phyloP scores from a whole-genome alignment of 1,284 basidiomycete species.

The Jaminaea rosea region DNA sequence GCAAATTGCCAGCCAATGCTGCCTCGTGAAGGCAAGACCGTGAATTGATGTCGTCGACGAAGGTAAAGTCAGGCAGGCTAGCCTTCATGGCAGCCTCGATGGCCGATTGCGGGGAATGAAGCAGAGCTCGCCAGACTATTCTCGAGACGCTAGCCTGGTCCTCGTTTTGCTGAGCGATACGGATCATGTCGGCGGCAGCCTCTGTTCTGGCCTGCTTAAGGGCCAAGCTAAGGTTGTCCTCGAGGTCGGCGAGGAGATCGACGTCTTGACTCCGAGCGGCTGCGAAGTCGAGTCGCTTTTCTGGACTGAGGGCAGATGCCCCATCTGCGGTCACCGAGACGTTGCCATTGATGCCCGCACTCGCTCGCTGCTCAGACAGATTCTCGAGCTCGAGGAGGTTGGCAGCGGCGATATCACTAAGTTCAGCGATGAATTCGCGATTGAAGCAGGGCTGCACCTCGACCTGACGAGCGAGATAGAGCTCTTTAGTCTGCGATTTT shows the following conservation, averaged over 20 bases:
- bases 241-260: conserved; percentile 37
- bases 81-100: conserved; percentile 32
- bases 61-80: conserved; percentile 65
- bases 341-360: not conserved
- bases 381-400: conserved; percentile 88
- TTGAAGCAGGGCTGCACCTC: conserved; percentile 77
- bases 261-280: conserved; percentile 31
- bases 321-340: conserved; percentile 10
- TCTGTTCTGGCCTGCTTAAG: conserved; percentile 27
- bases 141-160: conserved; percentile 32
- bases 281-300: conserved; percentile 42
- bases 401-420: conserved; percentile 86
- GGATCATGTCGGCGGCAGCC: conserved; percentile 30
- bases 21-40: conserved; percentile 91
- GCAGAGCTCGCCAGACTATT: conserved; percentile 41
- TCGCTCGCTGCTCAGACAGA: conserved; percentile 29
- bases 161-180: conserved; percentile 29
- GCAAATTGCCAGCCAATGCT: conserved; percentile 69
- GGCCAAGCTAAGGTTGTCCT: conserved; percentile 31
- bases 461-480: conserved; percentile 91
- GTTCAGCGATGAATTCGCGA: conserved; percentile 90
- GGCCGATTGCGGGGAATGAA: conserved; percentile 26
- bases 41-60: conserved; percentile 94
- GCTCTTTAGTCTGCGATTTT: conserved; percentile 86
- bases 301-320: conserved; percentile 19